These are phyloP conservation scores for Ephemerocybe angulata DNA, from an alignment of 768 basidiomycete species.

Conservation along the genomic window DNA sequence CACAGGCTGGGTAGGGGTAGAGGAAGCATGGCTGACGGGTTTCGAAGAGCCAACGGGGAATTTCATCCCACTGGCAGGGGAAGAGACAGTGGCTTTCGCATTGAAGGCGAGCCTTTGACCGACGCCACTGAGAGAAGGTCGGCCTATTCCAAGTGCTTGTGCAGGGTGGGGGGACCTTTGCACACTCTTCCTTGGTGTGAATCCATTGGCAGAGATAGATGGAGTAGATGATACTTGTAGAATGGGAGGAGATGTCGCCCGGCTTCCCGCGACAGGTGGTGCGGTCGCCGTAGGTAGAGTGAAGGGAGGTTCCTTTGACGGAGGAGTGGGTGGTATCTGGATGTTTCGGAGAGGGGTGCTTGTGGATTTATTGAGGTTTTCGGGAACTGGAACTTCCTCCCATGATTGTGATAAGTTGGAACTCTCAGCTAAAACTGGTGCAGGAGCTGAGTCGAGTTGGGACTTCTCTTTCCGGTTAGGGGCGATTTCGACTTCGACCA, in stretches of 20 bases:
- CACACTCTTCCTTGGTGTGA: slow-evolving; percentile 30
- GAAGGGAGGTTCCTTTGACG: slow-evolving; percentile 34
- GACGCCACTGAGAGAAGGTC: slow-evolving; percentile 24
- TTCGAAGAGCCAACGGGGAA: slow-evolving; percentile 13
- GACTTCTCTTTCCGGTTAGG: no score
- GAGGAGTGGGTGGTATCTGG: slow-evolving; percentile 20
- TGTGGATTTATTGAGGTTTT: slow-evolving; percentile 20
- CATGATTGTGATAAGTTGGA: slow-evolving; percentile 51
- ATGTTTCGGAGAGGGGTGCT: slow-evolving; percentile 22
- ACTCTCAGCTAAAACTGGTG: slow-evolving; percentile 8
- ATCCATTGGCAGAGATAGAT: slow-evolving; percentile 15
- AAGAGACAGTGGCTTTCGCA: slow-evolving; percentile 20
- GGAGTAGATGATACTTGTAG: slow-evolving; percentile 18
- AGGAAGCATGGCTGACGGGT: slow-evolving; percentile 11
- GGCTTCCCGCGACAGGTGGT: slow-evolving; percentile 16
- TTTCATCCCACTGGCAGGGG: slow-evolving; percentile 28
- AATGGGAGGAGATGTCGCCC: slow-evolving; percentile 17
- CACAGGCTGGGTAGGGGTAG: slow-evolving; percentile 17
- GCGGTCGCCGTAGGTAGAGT: slow-evolving; percentile 24
- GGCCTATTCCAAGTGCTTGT: slow-evolving; percentile 15
- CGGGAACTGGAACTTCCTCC: slow-evolving; percentile 50
- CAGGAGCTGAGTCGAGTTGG: slow-evolving; percentile 59
- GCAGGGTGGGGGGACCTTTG: slow-evolving; percentile 10
- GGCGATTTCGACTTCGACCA: no score
- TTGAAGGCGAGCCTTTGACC: slow-evolving; percentile 22